Evolutionary conservation across 257 asterid genomes (phyloP), one percentile per base, ranked within the genome.

Genomic region (Nicotiana undulata): DNA sequence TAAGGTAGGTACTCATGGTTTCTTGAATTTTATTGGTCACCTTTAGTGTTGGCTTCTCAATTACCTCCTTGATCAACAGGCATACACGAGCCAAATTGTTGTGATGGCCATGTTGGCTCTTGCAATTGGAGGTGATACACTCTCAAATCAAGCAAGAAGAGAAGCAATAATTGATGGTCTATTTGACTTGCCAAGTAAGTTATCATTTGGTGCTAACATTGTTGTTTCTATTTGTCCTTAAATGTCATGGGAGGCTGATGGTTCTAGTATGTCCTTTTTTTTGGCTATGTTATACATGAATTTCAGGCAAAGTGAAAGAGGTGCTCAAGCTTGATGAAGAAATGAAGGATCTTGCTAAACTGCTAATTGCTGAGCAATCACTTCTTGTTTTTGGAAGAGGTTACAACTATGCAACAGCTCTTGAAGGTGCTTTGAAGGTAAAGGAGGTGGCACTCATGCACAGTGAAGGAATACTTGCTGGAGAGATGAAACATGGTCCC

Each of bases 401-500:
- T 68, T 95, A 91, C 86, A 95, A 95, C 85, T 92, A 91, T 58
- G 98, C 99, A 32, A 92, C 98, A 51, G 97, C 99, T 61, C 80
- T 95, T 83, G 99, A 95, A 90, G 99, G 99, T 53, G 99, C 99
- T 56, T 77, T 95, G 91, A 95, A 95, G 92, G 99, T 95, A 70
- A 93, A 95, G 88, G 99, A 95, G 91, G 99, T 95, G 70, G 89
- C 99, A 44, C 97, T 95, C 40, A 95, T 95, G 99, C 99, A 95
- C 85, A 95, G 99, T 82, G 98, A 93, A 88, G 99, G 99, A 79
- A 94, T 95, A 86, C 97, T 95, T 82, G 98, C 98, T 40, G 99
- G 99, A 66, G 99, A 95, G 88, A 95, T 95, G 99, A 95, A 95
- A 83, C 99, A 95, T 44, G 99, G 99, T 17, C 99, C 98, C 31